Evolutionary conservation across 1,284 basidiomycete species (phyloP).

Genomic region (Mycosarcoma mackinlayi): DNA sequence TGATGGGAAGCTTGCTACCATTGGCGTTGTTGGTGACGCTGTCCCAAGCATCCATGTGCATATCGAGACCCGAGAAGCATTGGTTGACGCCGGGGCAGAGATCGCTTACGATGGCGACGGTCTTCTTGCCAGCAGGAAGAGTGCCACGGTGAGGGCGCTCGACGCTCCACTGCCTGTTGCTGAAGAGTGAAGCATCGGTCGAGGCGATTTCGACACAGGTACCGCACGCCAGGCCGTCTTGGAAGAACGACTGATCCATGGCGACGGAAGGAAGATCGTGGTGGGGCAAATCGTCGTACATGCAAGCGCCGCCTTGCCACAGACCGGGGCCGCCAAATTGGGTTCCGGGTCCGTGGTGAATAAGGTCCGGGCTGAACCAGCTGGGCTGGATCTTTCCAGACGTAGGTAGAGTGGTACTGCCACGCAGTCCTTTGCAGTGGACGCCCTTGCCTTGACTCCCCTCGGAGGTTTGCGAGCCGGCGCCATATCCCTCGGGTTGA

Average conservation of each 20-base stretch:
- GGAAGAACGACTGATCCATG: slow-evolving; percentile 45
- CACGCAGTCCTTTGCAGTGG: slow-evolving; percentile 21
- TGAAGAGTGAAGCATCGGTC: slow-evolving; percentile 28
- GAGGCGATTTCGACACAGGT: slow-evolving; percentile 44
- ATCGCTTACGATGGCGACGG: slow-evolving; percentile 41
- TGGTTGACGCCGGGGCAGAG: slow-evolving; percentile 43
- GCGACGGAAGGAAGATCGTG: slow-evolving; percentile 33
- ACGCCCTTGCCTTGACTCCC: neutral
- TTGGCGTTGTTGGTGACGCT: slow-evolving; percentile 24
- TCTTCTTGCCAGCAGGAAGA: slow-evolving; percentile 22
- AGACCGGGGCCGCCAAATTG: slow-evolving; percentile 26
- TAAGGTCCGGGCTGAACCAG: slow-evolving; percentile 26
- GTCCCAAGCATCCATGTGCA: slow-evolving; percentile 48
- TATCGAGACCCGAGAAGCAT: slow-evolving; percentile 46
- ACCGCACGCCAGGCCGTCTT: slow-evolving; percentile 45
- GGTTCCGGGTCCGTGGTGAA: slow-evolving; percentile 44
- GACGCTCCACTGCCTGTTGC: slow-evolving; percentile 28
- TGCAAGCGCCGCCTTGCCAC: slow-evolving; percentile 49
- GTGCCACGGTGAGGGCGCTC: slow-evolving; percentile 20
- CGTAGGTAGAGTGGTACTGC: slow-evolving; percentile 12
- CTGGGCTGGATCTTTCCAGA: slow-evolving; percentile 12
- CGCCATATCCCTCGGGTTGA: neutral
- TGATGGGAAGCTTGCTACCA: slow-evolving; percentile 35
- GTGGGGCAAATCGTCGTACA: slow-evolving; percentile 41
- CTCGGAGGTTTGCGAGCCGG: neutral